Percentiles rank a stretch among this genome's conserved stretches.
phyloP scores from a whole-genome alignment of 148 eudicot genomes.

The Rheum nobile region DNA sequence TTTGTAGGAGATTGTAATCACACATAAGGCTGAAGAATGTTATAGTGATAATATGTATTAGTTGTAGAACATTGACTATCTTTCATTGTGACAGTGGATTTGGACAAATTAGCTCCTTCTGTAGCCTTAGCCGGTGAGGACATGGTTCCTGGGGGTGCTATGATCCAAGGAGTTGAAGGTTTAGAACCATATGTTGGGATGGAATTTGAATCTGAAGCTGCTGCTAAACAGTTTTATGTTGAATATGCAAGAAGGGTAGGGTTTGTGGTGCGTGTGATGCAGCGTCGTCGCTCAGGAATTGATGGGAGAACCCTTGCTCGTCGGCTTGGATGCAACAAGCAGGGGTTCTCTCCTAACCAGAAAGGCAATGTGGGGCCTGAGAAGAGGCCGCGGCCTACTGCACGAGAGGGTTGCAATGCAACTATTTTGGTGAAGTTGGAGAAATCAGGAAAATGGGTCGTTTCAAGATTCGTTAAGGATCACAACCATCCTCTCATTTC shows the following conservation, averaged over 20 bases:
- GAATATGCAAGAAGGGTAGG: conserved; percentile 63
- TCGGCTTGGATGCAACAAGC: conserved; percentile 32
- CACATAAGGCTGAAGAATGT: not conserved
- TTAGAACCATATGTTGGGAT: conserved; percentile 71
- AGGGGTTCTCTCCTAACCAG: conserved; percentile 20
- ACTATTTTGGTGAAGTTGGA: conserved; percentile 60
- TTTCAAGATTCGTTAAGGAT: conserved; percentile 67
- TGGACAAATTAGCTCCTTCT: conserved; percentile 13
- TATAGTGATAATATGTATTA: not conserved
- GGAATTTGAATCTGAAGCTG: conserved; percentile 55
- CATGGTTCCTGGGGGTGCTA: not conserved
- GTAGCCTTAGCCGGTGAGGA: conserved; percentile 10
- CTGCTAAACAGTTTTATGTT: conserved; percentile 52
- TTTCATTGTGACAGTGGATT: conserved; percentile 20
- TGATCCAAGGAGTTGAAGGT: conserved; percentile 18
- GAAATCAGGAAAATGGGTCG: conserved; percentile 51
- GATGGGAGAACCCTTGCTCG: conserved; percentile 46
- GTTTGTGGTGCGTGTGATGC: conserved; percentile 46
- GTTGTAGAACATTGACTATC: not conserved
- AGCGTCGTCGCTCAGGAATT: conserved; percentile 40
- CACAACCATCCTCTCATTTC: conserved; percentile 49
- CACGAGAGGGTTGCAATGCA: conserved; percentile 38
- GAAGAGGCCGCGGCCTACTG: conserved; percentile 35
- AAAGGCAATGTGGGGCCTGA: conserved; percentile 24
- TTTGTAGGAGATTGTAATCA: not conserved